Evolutionary conservation across 306 rosid genomes (phyloP), one percentile per base, ranked within the genome.

Genomic region (Rosa chinensis): DNA sequence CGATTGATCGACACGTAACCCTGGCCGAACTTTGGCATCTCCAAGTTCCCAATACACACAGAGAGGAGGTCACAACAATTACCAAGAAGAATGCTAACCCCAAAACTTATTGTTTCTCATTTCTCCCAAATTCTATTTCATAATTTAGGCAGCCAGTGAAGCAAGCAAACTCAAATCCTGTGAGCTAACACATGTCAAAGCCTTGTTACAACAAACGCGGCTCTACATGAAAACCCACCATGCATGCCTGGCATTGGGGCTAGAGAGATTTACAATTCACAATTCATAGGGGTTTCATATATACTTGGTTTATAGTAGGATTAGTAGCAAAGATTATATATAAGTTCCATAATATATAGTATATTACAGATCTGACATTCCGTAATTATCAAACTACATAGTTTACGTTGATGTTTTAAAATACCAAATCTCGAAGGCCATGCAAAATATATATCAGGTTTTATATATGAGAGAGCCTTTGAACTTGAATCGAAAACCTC

Each of bases 361-460:
- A 68, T 79, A 58, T 53, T 77, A 82, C 75, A 84, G 88, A 92
- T 90, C 92, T 93, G 85, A 87, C 90, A 90, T 91, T 91, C 94
- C 96, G 94, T 86, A 88, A 86, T 88, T 89, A 92, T 85, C 78
- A 88, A 87, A 85, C 90, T 63, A 77, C 66, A 45, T 82, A 73
- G 73, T 74, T 74, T 74, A 74, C 83, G 74, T 83, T 49, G 50
- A 49, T 53, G 49, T 73, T 23, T 73, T 78, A 73, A 72, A 43
- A 78, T 78, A 58, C 68, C 76, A 79, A 85, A 74, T 88, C 86
- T 88, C 88, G 82, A 88, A 83, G 81, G 80, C 82, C 91, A 80
- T 86, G 89, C 89, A 88, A 80, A 44, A 75, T 64, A 17, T 78
- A 8, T 59, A 42, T 62, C 40, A 53, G 25, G 21, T 69, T 16